Percentiles rank a stretch among this genome's conserved stretches.
These are phyloP conservation scores for Xerocomellus dryophilus DNA, from an alignment of 768 basidiomycete species.

Conservation along the genomic window DNA sequence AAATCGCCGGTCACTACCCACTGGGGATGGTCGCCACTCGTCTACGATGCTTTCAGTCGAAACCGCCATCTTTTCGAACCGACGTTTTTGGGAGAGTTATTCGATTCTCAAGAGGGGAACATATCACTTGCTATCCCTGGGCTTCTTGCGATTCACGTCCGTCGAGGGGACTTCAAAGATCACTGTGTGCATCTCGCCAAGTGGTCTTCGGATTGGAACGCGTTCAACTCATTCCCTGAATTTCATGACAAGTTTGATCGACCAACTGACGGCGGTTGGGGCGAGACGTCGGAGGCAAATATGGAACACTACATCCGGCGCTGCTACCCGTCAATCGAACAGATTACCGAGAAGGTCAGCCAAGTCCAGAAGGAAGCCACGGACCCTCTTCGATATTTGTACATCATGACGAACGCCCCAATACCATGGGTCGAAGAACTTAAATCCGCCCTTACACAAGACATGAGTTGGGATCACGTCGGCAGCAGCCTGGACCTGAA, in stretches of 20 bases:
- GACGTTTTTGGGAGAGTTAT: not conserved
- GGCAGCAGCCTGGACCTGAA: conserved; percentile 42
- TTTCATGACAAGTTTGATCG: conserved; percentile 37
- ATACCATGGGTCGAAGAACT: conserved; percentile 42
- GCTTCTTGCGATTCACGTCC: conserved; percentile 49
- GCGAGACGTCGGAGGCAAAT: conserved; percentile 17
- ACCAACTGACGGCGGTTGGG: conserved; percentile 26
- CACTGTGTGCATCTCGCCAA: conserved; percentile 43
- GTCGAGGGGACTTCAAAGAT: conserved; percentile 46
- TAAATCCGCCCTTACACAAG: conserved; percentile 32
- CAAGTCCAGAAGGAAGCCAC: conserved; percentile 29
- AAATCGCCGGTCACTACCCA: conserved; percentile 34
- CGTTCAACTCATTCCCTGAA: conserved; percentile 44
- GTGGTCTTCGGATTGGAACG: conserved; percentile 38
- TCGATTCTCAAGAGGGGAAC: not conserved
- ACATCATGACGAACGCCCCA: conserved; percentile 49
- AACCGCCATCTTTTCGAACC: conserved; percentile 32
- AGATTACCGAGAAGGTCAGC: conserved; percentile 41
- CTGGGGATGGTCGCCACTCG: conserved; percentile 39
- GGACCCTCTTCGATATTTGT: conserved; percentile 36
- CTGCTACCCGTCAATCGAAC: conserved; percentile 44
- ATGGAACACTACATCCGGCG: conserved; percentile 31
- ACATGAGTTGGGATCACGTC: conserved; percentile 40
- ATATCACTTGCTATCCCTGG: conserved; percentile 32
- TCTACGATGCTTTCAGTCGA: conserved; percentile 30